A percentile compares a stretch with the other conserved stretches of the same genome.
phyloP scores from a whole-genome alignment of 2,329 filamentous ascomycete species.

The Penicillium fuscoglaucum region DNA sequence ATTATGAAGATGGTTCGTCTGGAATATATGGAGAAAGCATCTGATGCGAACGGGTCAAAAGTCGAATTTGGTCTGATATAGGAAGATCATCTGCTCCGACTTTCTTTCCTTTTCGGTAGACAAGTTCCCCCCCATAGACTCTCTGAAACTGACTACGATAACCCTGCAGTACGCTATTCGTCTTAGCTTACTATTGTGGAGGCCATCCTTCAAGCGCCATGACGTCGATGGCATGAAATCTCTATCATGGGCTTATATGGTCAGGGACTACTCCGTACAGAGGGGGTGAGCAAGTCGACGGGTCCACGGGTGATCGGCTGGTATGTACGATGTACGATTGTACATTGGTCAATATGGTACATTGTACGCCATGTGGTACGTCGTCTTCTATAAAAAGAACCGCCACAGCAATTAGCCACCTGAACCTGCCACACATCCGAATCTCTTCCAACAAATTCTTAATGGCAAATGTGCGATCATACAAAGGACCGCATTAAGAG shows the following conservation, averaged over 20 bases:
- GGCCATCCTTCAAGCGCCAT: constrained; percentile 6
- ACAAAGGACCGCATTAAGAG: background rate
- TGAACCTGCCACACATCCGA: background rate
- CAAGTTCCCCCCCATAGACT: background rate
- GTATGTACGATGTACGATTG: background rate
- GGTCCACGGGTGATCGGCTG: background rate
- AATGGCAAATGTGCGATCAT: background rate
- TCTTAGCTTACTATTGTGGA: constrained; percentile 1
- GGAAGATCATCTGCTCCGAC: background rate
- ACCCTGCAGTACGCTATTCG: background rate
- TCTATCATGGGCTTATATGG: background rate
- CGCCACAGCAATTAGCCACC: constrained; percentile 6
- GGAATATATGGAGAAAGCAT: background rate
- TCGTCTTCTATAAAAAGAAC: constrained; percentile 10
- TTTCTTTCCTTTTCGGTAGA: background rate
- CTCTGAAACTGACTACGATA: background rate
- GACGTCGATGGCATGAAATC: constrained; percentile 7
- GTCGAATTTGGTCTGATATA: background rate
- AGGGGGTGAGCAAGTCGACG: background rate
- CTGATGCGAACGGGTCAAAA: background rate
- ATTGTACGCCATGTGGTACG: background rate
- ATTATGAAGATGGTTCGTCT: constrained; percentile 5
- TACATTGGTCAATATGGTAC: background rate
- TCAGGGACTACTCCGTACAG: background rate
- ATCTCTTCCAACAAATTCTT: background rate